phyloP scores from a whole-genome alignment of 1,284 basidiomycete species.

The Papiliotrema nemorosa region DNA sequence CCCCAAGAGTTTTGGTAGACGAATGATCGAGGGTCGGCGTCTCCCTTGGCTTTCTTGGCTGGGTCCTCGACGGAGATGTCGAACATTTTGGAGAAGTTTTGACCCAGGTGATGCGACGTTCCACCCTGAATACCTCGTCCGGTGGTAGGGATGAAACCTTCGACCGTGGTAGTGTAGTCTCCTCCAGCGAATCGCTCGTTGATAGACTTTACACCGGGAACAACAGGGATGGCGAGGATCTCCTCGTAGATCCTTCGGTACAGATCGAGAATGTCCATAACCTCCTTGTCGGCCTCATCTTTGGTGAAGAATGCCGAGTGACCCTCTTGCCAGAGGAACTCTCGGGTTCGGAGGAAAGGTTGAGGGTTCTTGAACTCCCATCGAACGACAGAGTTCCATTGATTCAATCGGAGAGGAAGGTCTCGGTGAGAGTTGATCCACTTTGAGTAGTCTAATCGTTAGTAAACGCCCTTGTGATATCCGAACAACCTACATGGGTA shows the following conservation, averaged over 20 bases:
- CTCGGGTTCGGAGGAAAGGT: constrained; percentile 97
- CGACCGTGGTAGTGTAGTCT: constrained; percentile 95
- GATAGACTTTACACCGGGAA: constrained; percentile 94
- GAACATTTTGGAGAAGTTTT: constrained; percentile 99
- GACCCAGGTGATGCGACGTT: constrained; percentile 97
- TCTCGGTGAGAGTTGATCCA: constrained; percentile 99
- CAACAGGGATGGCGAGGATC: constrained; percentile 93
- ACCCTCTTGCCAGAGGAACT: constrained; percentile 99
- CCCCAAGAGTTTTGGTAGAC: constrained; percentile 99
- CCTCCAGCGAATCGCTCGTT: constrained; percentile 99
- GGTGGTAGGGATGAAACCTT: constrained; percentile 96
- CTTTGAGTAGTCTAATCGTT: constrained; percentile 72
- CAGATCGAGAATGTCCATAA: constrained; percentile 88
- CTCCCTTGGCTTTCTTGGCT: constrained; percentile 47
- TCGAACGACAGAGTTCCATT: constrained; percentile 98
- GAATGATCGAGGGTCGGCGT: constrained; percentile 58
- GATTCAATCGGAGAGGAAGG: constrained; percentile 93
- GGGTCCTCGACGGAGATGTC: constrained; percentile 96
- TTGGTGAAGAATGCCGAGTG: constrained; percentile 93
- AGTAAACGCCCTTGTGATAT: constrained; percentile 1
- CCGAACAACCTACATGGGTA: constrained; percentile 72
- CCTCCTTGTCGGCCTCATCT: constrained; percentile 84
- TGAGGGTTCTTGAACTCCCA: constrained; percentile 99
- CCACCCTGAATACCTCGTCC: constrained; percentile 96
- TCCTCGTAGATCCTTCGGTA: constrained; percentile 97